Conservation (phyloP, 2,329 filamentous ascomycete species). For the Monilinia fructicola region DNA sequence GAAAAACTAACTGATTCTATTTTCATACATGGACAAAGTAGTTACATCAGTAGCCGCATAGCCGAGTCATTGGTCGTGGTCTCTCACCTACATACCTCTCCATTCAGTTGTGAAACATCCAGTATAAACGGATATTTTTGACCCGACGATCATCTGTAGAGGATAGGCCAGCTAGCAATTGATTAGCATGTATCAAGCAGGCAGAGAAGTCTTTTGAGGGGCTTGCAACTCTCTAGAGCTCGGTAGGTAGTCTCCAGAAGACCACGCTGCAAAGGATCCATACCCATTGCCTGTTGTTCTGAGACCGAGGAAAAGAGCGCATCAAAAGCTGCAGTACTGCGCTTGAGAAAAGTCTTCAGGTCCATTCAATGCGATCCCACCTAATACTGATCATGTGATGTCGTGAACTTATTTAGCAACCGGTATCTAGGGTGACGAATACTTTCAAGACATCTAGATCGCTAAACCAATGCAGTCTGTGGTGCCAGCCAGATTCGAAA, state of each 20-base stretch:
- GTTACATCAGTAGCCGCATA: conserved; percentile 36
- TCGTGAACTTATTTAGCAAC: not conserved
- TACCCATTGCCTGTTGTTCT: conserved; percentile 33
- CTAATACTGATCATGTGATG: too few species aligned
- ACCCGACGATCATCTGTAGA: conserved; percentile 26
- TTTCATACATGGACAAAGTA: conserved; percentile 47
- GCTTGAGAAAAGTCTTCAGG: too few species aligned
- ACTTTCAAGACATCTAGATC: not conserved
- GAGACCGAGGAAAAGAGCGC: conserved; percentile 29
- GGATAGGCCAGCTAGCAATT: conserved; percentile 25
- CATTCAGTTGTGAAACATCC: conserved; percentile 35
- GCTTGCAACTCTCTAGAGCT: conserved; percentile 29
- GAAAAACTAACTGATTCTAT: conserved; percentile 56
- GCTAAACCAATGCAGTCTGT: not conserved
- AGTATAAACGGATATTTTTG: conserved; percentile 38
- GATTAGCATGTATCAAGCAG: conserved; percentile 1
- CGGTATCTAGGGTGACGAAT: not conserved
- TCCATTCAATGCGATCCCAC: too few species aligned
- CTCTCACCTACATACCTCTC: not conserved
- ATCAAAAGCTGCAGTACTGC: conserved; percentile 28
- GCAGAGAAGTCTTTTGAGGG: not conserved
- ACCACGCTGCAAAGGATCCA: conserved; percentile 49
- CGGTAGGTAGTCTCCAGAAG: conserved; percentile 39
- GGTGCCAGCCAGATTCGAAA: not conserved
- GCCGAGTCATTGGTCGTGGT: conserved; percentile 32